These are phyloP conservation scores for Fragilariopsis cylindrus DNA, from an alignment of 108 stramenopile genomes.

Conservation along the genomic window DNA sequence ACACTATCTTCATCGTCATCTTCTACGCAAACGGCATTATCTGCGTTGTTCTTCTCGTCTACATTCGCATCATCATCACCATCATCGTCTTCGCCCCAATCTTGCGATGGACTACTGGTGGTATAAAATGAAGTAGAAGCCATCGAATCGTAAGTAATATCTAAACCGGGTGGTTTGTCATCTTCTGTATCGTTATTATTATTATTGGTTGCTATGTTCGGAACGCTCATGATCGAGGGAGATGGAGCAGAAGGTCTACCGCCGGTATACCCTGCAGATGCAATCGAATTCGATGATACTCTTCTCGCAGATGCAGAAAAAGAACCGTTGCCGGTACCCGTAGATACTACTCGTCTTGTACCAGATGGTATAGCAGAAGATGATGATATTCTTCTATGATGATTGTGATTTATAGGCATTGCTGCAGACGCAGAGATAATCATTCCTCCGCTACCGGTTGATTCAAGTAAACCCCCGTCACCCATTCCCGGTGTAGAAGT, in stretches of 20 bases:
- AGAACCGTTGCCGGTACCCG: constrained; percentile 16
- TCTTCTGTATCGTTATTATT: constrained; percentile 8
- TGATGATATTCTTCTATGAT: too few relatives aligned
- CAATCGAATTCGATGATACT: constrained; percentile 20
- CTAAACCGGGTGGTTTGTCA: constrained; percentile 49
- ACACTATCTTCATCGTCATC: constrained; percentile 28
- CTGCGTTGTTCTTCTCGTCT: constrained; percentile 10
- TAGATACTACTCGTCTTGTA: constrained; percentile 1
- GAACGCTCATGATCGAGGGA: constrained; percentile 37
- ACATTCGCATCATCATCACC: not conserved
- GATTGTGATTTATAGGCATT: too few relatives aligned
- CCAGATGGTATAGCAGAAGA: too few relatives aligned
- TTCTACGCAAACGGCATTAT: constrained; percentile 15
- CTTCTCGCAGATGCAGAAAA: not conserved
- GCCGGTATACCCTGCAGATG: not conserved
- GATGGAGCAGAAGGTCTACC: constrained; percentile 39
- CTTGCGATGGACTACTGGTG: constrained; percentile 21
- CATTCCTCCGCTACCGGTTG: too few relatives aligned
- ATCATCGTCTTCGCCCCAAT: constrained; percentile 32
- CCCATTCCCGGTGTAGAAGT: not conserved
- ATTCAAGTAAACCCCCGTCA: too few relatives aligned
- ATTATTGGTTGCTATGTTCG: constrained; percentile 13
- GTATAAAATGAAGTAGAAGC: constrained; percentile 22
- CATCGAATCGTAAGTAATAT: constrained; percentile 46
- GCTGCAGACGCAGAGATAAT: too few relatives aligned